Conservation (phyloP, 169 alveolate species). For the Perkinsus marinus region DNA sequence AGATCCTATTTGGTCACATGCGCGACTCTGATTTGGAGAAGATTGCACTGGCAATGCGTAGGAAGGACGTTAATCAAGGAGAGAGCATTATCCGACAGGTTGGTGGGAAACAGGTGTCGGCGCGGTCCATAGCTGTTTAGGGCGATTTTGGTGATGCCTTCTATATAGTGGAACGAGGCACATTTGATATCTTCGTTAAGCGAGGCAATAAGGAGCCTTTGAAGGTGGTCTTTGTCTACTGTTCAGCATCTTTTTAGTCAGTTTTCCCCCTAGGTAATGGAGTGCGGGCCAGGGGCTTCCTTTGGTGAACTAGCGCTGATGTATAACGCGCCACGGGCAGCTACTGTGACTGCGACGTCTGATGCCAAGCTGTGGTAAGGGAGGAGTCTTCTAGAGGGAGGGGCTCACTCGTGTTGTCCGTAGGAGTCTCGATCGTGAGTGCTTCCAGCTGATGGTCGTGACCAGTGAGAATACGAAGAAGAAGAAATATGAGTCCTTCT, state of each 20-base stretch:
- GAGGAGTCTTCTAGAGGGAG: not conserved
- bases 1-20: not conserved
- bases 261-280: not conserved
- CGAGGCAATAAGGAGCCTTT: not conserved
- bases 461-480: not conserved
- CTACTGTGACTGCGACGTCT: slow-evolving; percentile 19
- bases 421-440: not conserved
- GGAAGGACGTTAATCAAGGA: not conserved
- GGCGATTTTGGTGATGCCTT: slow-evolving; percentile 1
- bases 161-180: not conserved
- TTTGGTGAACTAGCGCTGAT: slow-evolving; percentile 55
- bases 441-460: not conserved
- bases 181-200: not conserved
- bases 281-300: slow-evolving; percentile 39
- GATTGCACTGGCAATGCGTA: not conserved
- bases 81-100: not conserved
- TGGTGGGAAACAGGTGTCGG: not conserved
- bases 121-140: not conserved
- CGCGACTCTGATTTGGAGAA: not conserved
- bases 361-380: not conserved
- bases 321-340: slow-evolving; percentile 55
- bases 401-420: not conserved
- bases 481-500: not conserved
- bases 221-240: not conserved
- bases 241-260: not conserved